Evolutionary conservation across 176 grass and related monocot genomes (phyloP), one percentile per base, ranked within the genome.

Genomic region (Puccinellia tenuiflora): DNA sequence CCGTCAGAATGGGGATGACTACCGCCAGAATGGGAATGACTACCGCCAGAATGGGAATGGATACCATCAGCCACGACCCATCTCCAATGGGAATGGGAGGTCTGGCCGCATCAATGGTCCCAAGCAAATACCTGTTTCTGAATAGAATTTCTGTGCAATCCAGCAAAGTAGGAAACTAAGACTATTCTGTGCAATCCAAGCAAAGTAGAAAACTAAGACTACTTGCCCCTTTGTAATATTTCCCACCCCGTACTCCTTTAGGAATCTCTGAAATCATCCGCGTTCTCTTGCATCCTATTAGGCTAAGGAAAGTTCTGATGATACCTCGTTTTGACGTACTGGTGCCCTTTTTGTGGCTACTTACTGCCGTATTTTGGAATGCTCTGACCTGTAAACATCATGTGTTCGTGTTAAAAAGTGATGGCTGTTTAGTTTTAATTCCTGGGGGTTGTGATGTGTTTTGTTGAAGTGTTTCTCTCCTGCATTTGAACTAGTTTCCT

Each of bases 51-150:
- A 31, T 11, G 15, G 14, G 4, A 50, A 79, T 15, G 74, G 74
- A 17, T 53, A 83, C 31, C 40, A 68, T 55, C 83, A 77, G 45
- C 48, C 3, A 28, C 9, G 29, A 33, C 56, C 38, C 18, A 14
- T 40, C 12, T 39, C 47, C 28, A 74, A 61, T 1, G 20, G 17
- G 30, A 79, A 88, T 75, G 87, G 18, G 14, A 57, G 81, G 54
- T 15, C 77, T 46, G 67, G 29, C 26, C 72, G 64, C 73, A 28
- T 35, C 62, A 85, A 79, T 77, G 83, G 86, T 5, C 75, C 79
- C 11, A 83, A 10, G 18, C 83, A 92, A 80, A 43, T 48, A 33
- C 50, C 59, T 0, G 73, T 54, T 63, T 6, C 73, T 13, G 75
- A 59, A 22, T 92, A 88, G 60, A 40, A 6, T 22, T 16, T 24